Evolutionary conservation across 805 yeast species (phyloP).

Genomic region (Metschnikowia koreensis): DNA sequence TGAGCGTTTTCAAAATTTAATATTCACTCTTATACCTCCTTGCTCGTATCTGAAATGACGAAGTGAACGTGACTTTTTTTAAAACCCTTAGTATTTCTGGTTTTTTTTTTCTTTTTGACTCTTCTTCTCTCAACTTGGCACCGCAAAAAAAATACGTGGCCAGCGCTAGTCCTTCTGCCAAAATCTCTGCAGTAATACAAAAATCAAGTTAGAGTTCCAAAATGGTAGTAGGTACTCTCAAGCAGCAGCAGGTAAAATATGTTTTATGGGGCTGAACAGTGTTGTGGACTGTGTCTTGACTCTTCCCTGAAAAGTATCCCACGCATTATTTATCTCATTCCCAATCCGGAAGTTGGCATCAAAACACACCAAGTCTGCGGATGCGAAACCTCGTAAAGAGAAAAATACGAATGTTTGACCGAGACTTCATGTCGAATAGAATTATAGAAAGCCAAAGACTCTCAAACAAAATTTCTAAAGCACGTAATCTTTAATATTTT

Average conservation of each 20-base stretch:
- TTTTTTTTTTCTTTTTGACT: background rate
- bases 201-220: no score
- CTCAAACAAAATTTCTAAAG: no score
- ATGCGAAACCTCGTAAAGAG: background rate
- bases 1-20: no score
- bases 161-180: background rate
- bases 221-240: no score
- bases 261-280: background rate
- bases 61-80: background rate
- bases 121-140: background rate
- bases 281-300: background rate
- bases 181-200: background rate
- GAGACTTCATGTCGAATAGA: no score
- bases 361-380: background rate
- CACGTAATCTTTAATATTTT: no score
- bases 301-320: background rate
- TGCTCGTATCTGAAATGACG: background rate
- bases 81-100: background rate
- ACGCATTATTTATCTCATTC: constrained; percentile 13
- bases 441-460: no score
- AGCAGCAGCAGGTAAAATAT: background rate
- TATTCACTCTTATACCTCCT: background rate
- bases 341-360: constrained; percentile 9
- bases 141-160: background rate
- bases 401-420: background rate